A percentile compares a stretch with the other conserved stretches of the same genome.
Conservation (phyloP, 768 basidiomycete genomes). For the Xerocomellus intermedius region DNA sequence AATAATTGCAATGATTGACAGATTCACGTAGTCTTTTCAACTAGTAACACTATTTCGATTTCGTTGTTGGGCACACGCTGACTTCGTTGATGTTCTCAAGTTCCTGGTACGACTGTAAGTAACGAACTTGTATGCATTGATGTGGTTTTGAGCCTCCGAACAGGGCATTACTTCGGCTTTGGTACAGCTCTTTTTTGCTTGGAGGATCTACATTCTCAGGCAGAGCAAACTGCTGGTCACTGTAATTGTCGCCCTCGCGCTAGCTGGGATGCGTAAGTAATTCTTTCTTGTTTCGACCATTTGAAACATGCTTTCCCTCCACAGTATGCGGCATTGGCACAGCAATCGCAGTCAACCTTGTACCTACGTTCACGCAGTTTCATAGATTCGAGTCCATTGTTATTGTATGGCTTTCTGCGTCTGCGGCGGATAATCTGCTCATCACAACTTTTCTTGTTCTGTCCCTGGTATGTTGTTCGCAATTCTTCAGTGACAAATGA, state of each 20-base stretch:
- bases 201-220: constrained; percentile 25
- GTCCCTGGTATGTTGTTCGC: constrained; percentile 37
- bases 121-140: not conserved
- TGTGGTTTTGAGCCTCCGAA: not conserved
- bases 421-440: constrained; percentile 45
- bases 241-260: constrained; percentile 13
- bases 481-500: not conserved
- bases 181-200: constrained; percentile 31
- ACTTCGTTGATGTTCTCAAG: constrained; percentile 6
- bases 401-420: constrained; percentile 44
- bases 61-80: not conserved
- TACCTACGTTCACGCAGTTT: constrained; percentile 29
- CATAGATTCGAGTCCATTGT: constrained; percentile 31
- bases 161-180: constrained; percentile 28
- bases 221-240: constrained; percentile 9
- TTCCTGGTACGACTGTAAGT: constrained; percentile 25
- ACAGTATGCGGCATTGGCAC: constrained; percentile 33
- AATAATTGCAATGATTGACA: not conserved
- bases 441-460: constrained; percentile 44
- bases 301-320: not conserved
- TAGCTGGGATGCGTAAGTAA: constrained; percentile 19
- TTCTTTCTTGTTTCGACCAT: not conserved
- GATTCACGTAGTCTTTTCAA: constrained; percentile 28
- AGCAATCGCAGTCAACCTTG: constrained; percentile 28
- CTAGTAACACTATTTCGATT: constrained; percentile 12